A percentile compares a stretch with the other conserved stretches of the same genome.
Conservation (phyloP, 495 filamentous ascomycete species). For the Penicillium atrosanguineum region DNA sequence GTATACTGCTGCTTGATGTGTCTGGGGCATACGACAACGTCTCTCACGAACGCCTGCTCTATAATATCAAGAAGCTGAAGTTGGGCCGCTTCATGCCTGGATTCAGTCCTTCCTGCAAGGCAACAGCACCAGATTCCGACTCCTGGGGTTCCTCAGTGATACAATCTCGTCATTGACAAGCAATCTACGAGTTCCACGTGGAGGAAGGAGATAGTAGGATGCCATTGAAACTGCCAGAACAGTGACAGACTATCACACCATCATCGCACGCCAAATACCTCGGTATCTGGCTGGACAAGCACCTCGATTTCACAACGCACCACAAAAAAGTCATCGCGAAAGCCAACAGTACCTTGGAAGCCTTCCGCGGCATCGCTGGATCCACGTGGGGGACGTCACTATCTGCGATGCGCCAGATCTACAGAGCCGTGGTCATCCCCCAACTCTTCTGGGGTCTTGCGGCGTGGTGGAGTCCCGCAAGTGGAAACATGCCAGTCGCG, state of each 20-base stretch:
- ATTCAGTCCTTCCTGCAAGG: not conserved
- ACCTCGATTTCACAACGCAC: slow-evolving; percentile 12
- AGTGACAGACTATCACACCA: not conserved
- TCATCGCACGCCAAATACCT: slow-evolving; percentile 1
- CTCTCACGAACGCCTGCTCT: slow-evolving; percentile 15
- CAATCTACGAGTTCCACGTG: not conserved
- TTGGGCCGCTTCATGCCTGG: slow-evolving; percentile 1
- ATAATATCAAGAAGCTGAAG: slow-evolving; percentile 16
- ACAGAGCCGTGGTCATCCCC: slow-evolving; percentile 19
- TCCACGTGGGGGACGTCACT: slow-evolving; percentile 18
- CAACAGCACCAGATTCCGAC: not conserved
- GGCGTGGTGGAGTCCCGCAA: slow-evolving; percentile 8
- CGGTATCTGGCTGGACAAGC: slow-evolving; percentile 15
- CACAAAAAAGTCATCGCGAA: slow-evolving; percentile 9
- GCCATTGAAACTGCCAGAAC: not conserved
- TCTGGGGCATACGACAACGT: slow-evolving; percentile 34
- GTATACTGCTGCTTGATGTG: slow-evolving; percentile 19
- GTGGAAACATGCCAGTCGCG: not conserved
- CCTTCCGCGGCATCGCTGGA: slow-evolving; percentile 6
- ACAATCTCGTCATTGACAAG: not conserved
- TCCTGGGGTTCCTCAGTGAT: not conserved
- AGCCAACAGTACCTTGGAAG: slow-evolving; percentile 7
- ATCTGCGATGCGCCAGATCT: slow-evolving; percentile 5
- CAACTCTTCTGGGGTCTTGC: slow-evolving; percentile 18
- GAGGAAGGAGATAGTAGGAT: not conserved